Evolutionary conservation across 2,329 filamentous ascomycete genomes (phyloP), one percentile per base, ranked within the genome.

Genomic region (Aspergillus sp.): DNA sequence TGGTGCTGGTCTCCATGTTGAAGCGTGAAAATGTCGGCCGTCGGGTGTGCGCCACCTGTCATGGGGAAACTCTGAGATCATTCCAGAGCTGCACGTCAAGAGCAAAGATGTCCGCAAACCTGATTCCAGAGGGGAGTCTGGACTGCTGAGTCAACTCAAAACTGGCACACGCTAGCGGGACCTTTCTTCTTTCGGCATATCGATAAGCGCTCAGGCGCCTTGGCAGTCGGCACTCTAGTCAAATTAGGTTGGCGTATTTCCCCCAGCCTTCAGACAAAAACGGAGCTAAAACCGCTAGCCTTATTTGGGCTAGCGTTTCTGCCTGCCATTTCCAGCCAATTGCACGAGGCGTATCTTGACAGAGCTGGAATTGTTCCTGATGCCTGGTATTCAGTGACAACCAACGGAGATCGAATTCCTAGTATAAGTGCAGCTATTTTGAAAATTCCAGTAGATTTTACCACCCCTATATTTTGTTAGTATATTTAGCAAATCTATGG

Each of bases 91-190:
- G 14, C 12, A 27, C 17, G 35, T 40, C 19, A 48, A 48, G 41
- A 43, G 58, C 62, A 57, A 63, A 62, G 59, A 52, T 58, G 58
- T 51, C 54, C 40, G 57, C 57, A 58, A 59, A 64, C 27, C 27
- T 31, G 44, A 58, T 55, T 64, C 68, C 53, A 64, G 61, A 63
- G 52, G 46, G 51, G 56, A 66, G 45, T 66, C 63, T 63, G 61
- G 61, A 63, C 40, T 52, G 68, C 64, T 72, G 66, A 73, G 52
- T 73, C 69, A 72, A 64, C 67, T 51, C 52, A 57, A 55, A 47
- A 54, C 5, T 37, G 56, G 53, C 43, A 61, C 62, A 62, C 63
- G 57, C 27, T 50, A 53, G 54, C 55, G 60, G 60, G 54, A 45
- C 55, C 62, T 66, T 66, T 57, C 60, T 62, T 2, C 5, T 52